Evolutionary conservation across 352 stramenopile species (phyloP), one percentile per base, ranked within the genome.

Genomic region (Discostella stelligera): DNA sequence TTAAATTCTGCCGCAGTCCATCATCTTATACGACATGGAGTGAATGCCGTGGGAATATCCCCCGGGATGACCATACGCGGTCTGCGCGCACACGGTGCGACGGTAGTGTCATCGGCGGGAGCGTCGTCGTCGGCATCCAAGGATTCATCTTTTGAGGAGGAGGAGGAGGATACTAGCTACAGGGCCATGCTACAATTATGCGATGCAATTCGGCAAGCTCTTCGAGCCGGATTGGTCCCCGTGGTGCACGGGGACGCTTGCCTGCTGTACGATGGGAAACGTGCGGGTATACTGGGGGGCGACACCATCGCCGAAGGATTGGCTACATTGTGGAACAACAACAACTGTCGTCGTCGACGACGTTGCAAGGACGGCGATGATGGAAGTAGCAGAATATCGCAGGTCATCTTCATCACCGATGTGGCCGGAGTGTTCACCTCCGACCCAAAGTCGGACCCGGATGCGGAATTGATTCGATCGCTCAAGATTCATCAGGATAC

Each of bases 161-260:
- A 16, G n/a, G 11, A 46, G 1, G 11, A 48, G 13, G 69, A 72
- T 52, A 39, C 10, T 37, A 78, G 77, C 37, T 14, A 16, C 21
- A 58, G 46, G 13, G 71, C 63, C 2, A 77, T 80, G 64, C 60
- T 50, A 20, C 59, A 30, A 48, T 44, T 77, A 52, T 77, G 60
- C 14, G 44, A 74, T 53, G 59, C 71, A 25, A 72, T 86, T 20
- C 39, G 64, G 18, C 9, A 68, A 53, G 70, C 78, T 20, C 46
- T 90, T 2, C 0, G 80, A 50, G 80, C 83, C 13, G 83, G 83
- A 55, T 66, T 92, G 10, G 67, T 90, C 14, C 86, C 86, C 4
- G 80, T 92, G 13, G 44, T 92, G 20, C 86, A 92, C 77, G 86
- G 84, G 8, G 86, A 92, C 86, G 86, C 82, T 5, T 89, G 84